Percentiles rank a stretch among this genome's conserved stretches.
phyloP scores from a whole-genome alignment of 257 asterid genomes.

The Haberlea rhodopensis region DNA sequence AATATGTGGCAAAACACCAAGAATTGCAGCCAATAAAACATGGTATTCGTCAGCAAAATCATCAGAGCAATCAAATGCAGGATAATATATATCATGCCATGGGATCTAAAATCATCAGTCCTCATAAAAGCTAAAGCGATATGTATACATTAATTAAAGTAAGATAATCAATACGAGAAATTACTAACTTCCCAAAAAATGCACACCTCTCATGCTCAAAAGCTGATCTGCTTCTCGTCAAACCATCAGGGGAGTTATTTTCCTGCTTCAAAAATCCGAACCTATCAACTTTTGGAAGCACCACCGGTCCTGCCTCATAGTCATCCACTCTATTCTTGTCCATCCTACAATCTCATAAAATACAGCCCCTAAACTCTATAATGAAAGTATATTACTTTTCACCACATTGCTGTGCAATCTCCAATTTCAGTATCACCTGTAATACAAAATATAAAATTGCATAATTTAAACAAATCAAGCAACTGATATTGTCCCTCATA shows the following conservation, averaged over 20 bases:
- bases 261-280: constrained; percentile 80
- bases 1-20: neutral
- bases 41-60: constrained; percentile 1
- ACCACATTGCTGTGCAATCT: constrained; percentile 28
- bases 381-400: constrained; percentile 15
- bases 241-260: constrained; percentile 53
- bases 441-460: constrained; percentile 17
- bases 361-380: constrained; percentile 27
- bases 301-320: constrained; percentile 44
- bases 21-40: constrained; percentile 11
- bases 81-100: neutral
- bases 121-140: constrained; percentile 10
- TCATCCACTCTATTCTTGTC: constrained; percentile 76
- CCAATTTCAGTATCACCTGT: constrained; percentile 28
- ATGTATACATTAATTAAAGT: neutral
- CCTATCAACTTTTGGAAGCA: constrained; percentile 60
- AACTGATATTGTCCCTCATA: constrained; percentile 4
- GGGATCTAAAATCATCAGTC: neutral
- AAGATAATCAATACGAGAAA: neutral
- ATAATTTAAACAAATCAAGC: constrained; percentile 20
- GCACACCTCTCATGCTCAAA: constrained; percentile 69
- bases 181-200: neutral
- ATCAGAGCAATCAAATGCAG: constrained; percentile 1
- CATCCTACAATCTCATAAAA: constrained; percentile 39
- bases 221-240: constrained; percentile 59